These are phyloP conservation scores for Fusarium sp. DNA, from an alignment of 2,329 filamentous ascomycete genomes.

Conservation along the genomic window DNA sequence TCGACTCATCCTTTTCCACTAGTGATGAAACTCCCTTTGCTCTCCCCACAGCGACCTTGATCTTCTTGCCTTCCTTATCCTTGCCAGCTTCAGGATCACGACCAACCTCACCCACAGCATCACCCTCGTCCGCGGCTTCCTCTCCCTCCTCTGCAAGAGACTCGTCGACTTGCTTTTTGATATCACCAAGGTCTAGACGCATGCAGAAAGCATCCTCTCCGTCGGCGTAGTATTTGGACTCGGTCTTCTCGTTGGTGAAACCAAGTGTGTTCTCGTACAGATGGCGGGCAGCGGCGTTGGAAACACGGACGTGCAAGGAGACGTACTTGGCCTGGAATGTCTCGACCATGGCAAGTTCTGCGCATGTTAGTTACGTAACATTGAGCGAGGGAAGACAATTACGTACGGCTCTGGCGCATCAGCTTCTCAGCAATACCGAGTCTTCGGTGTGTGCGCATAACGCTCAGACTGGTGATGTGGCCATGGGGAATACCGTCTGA, in stretches of 20 bases:
- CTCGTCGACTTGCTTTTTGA: constrained; percentile 62
- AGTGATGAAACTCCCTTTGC: constrained; percentile 81
- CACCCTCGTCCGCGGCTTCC: constrained; percentile 71
- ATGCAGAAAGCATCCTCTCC: constrained; percentile 97
- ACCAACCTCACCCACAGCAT: constrained; percentile 76
- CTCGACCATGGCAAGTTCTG: constrained; percentile 96
- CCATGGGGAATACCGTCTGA: constrained; percentile 90
- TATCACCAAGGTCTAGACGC: constrained; percentile 82
- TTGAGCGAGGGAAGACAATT: not conserved
- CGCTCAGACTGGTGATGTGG: constrained; percentile 93
- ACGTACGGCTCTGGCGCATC: constrained; percentile 94
- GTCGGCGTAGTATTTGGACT: constrained; percentile 95
- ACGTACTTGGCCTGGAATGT: constrained; percentile 93
- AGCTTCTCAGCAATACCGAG: constrained; percentile 96
- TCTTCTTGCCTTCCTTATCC: constrained; percentile 56
- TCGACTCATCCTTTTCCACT: constrained; percentile 76
- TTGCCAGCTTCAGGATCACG: constrained; percentile 56
- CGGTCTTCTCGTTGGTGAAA: constrained; percentile 88
- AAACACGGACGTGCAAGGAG: constrained; percentile 93
- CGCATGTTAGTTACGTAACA: not conserved
- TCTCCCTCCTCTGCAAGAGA: constrained; percentile 56
- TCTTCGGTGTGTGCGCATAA: constrained; percentile 94
- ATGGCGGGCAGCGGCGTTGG: constrained; percentile 89
- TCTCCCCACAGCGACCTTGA: constrained; percentile 87
- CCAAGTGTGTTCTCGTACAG: constrained; percentile 93